Conservation (phyloP, 805 yeast genomes). For the Candida peoriensis region DNA sequence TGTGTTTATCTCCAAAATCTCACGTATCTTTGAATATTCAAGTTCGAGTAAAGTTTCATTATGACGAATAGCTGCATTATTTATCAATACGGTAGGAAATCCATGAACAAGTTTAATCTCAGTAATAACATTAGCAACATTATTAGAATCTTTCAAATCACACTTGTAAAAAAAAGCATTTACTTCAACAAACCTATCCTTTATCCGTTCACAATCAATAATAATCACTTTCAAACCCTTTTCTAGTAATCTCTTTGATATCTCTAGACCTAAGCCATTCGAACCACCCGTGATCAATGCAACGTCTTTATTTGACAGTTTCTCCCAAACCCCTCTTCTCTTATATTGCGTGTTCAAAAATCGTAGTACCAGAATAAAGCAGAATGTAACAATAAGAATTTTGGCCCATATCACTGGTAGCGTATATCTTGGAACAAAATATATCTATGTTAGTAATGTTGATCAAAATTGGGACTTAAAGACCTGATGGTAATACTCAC, state of each 20-base stretch:
- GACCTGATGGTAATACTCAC: conserved; percentile 3
- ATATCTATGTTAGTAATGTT: not conserved
- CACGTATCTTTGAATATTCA: conserved; percentile 47
- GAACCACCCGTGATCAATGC: conserved; percentile 36
- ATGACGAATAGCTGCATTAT: conserved; percentile 76
- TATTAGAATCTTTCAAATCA: conserved; percentile 53
- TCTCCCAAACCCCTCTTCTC: conserved; percentile 19
- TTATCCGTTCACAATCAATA: conserved; percentile 23
- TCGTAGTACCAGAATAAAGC: not conserved
- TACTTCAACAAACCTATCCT: conserved; percentile 4
- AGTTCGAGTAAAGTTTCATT: conserved; percentile 46
- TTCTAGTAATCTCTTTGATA: conserved; percentile 17
- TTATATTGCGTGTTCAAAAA: conserved; percentile 11
- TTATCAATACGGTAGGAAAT: conserved; percentile 57
- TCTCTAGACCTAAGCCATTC: conserved; percentile 29
- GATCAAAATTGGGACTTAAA: too few relatives aligned
- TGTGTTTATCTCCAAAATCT: conserved; percentile 58
- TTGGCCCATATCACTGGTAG: conserved; percentile 5
- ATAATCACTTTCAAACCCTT: conserved; percentile 21
- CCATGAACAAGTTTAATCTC: conserved; percentile 43
- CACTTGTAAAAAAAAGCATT: conserved; percentile 48
- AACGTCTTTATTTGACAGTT: conserved; percentile 10
- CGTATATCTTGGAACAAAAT: too few relatives aligned
- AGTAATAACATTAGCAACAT: conserved; percentile 36
- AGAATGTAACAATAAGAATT: not conserved